Percentiles rank a stretch among this genome's conserved stretches.
Conservation (phyloP, 768 basidiomycete genomes). For the Collybia nuda region DNA sequence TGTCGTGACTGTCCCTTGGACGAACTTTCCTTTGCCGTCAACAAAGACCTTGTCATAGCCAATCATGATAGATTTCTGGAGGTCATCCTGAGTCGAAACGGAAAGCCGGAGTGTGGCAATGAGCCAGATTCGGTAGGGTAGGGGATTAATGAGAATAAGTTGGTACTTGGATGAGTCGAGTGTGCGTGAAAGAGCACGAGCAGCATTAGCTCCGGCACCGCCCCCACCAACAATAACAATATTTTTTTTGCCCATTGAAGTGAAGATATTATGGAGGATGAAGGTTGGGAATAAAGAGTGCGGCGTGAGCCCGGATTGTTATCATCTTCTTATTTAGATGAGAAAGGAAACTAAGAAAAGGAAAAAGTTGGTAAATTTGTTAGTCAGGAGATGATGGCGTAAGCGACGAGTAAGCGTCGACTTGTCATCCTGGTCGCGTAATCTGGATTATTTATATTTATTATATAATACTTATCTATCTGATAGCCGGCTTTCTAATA, state of each 20-base stretch:
- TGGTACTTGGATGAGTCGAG: constrained; percentile 49
- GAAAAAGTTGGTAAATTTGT: too few species aligned
- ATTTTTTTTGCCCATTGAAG: constrained; percentile 16
- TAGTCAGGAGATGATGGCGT: too few species aligned
- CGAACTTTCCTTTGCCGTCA: constrained; percentile 45
- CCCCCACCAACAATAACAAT: constrained; percentile 57
- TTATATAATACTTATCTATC: too few species aligned
- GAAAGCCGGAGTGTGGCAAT: constrained; percentile 53
- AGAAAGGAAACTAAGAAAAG: too few species aligned
- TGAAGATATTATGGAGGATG: not conserved
- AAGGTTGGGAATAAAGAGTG: not conserved
- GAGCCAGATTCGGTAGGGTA: constrained; percentile 50
- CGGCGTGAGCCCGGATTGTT: not conserved
- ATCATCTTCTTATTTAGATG: too few species aligned
- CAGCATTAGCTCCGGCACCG: constrained; percentile 49
- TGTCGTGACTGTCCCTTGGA: constrained; percentile 40
- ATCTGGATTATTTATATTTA: too few species aligned
- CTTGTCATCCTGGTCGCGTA: too few species aligned
- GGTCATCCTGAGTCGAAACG: constrained; percentile 40
- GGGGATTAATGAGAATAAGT: constrained; percentile 54
- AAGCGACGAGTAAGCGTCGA: too few species aligned
- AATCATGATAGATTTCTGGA: constrained; percentile 47
- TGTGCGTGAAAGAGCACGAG: constrained; percentile 45
- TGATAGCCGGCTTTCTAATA: too few species aligned
- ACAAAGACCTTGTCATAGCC: constrained; percentile 54